Base-by-base conservation (phyloP, 768 basidiomycete genomes). In the Cystofilobasidium macerans region DNA sequence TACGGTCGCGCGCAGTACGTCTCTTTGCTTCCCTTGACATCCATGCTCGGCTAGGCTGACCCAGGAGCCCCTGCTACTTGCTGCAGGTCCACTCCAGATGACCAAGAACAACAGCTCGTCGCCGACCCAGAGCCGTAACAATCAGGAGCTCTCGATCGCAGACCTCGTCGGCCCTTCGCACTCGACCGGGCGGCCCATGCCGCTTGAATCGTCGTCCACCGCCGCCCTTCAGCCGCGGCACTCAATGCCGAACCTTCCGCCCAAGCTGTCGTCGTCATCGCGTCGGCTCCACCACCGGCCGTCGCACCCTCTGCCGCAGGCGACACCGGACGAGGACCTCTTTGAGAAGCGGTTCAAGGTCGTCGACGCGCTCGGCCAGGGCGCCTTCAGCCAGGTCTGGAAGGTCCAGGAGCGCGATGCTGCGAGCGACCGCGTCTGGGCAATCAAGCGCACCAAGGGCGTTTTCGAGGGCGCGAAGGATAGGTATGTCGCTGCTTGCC, bases 311-410 rank as follows among this genome's bases (percentile, higher is more conserved):
- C 53, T 45, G 1, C 64, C 53, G 2, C 20, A 35, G 12, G 84
- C n/a, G 8, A 14, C 32, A 86, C 24, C 82, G 82, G 58, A 61
- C 53, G 71, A 70, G 6, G 70, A 70, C 47, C 42, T 70, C 3
- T 91, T 94, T 68, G 87, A 88, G 73, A 83, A 81, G 68, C 84
- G 89, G 51, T 97, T 92, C 73, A 79, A 83, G 12, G 84, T 88
- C 71, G 78, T 90, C 47, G 86, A 87, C 64, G 83, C 85, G 71
- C 80, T 97, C 14, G 94, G 94, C 7, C 86, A 85, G 60, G 94
- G 94, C 18, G 89, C 90, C 73, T 98, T 97, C 76, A 92, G 92
- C 30, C 86, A 86, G 72, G 94, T 91, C 24, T 86, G 90, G 73
- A 89, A 90, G 78, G 79, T 81, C 45, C 61, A 70, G 36, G 76